Percentiles rank a stretch among this genome's conserved stretches.
Conservation (phyloP, 192 early-diverging fungal genomes). For the Backusella parvicylindrica region DNA sequence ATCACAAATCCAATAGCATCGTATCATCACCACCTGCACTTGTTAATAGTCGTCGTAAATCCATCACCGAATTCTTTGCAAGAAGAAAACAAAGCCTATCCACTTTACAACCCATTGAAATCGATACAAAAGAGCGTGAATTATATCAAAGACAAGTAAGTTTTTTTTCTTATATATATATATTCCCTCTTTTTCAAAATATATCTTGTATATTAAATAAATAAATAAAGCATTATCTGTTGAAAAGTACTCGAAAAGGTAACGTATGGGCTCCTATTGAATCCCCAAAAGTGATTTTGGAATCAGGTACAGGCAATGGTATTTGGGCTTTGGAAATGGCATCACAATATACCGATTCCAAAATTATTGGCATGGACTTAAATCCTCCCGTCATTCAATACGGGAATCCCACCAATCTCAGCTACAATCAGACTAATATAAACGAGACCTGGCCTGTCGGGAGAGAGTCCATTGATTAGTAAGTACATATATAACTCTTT, state of each 20-base stretch:
- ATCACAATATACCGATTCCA: constrained; percentile 8
- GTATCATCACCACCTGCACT: background rate
- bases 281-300: constrained; percentile 21
- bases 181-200: background rate
- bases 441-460: constrained; percentile 22
- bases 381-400: constrained; percentile 14
- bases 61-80: constrained; percentile 31
- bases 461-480: constrained; percentile 32
- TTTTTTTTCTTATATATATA: background rate
- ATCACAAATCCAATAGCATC: background rate
- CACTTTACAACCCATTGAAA: constrained; percentile 7
- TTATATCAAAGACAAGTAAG: constrained; percentile 28
- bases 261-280: constrained; percentile 27
- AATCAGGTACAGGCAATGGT: constrained; percentile 35
- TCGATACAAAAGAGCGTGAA: constrained; percentile 26
- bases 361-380: constrained; percentile 26
- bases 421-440: constrained; percentile 23
- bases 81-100: constrained; percentile 26
- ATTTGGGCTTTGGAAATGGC: constrained; percentile 39
- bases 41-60: constrained; percentile 18
- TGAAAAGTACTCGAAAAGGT: constrained; percentile 32
- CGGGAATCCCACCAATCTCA: constrained; percentile 24
- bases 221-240: constrained; percentile 31
- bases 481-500: background rate
- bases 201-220: background rate